Evolutionary conservation across 2,329 filamentous ascomycete species (phyloP).

Genomic region (Ophiostoma ulmi): DNA sequence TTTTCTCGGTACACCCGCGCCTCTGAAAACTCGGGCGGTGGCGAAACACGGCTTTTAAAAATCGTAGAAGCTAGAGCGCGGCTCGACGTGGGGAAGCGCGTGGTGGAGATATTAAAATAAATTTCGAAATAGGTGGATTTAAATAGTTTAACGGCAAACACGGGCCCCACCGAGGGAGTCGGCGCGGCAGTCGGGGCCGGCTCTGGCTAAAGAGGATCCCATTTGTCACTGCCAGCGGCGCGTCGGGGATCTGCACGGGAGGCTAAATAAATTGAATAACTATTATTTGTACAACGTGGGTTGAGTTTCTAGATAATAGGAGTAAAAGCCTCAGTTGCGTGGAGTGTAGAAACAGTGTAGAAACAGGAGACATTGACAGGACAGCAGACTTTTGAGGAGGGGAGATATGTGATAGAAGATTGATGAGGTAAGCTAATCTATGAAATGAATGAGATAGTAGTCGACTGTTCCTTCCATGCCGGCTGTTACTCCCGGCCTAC

Average conservation of each 20-base stretch:
- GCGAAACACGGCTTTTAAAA: conserved; percentile 4
- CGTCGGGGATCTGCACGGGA: conserved; percentile 8
- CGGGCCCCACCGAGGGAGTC: background rate
- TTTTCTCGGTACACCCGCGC: background rate
- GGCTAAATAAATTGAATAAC: background rate
- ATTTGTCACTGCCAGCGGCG: conserved; percentile 1
- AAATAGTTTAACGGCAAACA: background rate
- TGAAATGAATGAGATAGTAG: background rate
- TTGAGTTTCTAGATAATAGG: background rate
- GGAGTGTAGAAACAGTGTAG: background rate
- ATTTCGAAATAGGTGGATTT: background rate
- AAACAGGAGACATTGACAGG: too few species aligned
- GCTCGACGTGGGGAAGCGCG: background rate
- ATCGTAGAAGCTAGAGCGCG: background rate
- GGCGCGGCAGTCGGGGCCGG: conserved; percentile 5
- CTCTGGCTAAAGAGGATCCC: background rate
- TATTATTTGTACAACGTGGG: background rate
- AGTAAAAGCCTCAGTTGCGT: background rate
- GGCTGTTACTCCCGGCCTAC: background rate
- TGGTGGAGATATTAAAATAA: background rate
- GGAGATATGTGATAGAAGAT: background rate
- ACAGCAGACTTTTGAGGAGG: too few species aligned
- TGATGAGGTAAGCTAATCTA: background rate
- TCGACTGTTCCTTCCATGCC: background rate
- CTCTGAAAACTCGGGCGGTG: conserved; percentile 1